A percentile compares a stretch with the other conserved stretches of the same genome.
These are phyloP conservation scores for Corchorus capsularis DNA, from an alignment of 345 rosid species.

Conservation along the genomic window DNA sequence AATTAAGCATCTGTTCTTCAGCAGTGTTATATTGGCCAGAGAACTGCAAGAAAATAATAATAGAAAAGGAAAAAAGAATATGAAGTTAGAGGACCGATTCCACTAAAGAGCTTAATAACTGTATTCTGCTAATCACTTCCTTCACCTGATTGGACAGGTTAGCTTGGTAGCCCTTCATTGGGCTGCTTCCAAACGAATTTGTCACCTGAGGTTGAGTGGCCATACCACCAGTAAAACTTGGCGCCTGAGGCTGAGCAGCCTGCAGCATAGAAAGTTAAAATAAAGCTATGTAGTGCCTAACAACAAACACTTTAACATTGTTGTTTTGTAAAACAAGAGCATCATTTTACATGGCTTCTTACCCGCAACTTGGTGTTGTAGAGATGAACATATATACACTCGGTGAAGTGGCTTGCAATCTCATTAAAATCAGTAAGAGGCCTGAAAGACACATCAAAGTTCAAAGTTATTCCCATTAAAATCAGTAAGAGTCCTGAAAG, in stretches of 20 bases:
- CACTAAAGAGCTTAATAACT: not conserved
- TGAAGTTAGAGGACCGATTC: conserved; percentile 4
- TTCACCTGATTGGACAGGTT: conserved; percentile 61
- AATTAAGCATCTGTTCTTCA: conserved; percentile 36
- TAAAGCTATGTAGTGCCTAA: not conserved
- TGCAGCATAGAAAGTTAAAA: conserved; percentile 30
- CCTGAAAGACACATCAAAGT: conserved; percentile 51
- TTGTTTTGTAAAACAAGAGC: not conserved
- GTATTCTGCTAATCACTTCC: not conserved
- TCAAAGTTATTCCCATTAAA: conserved; percentile 19
- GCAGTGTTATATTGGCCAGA: conserved; percentile 43
- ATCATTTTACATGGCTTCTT: conserved; percentile 31
- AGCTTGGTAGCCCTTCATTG: conserved; percentile 49
- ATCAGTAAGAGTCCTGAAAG: not conserved
- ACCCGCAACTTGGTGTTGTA: conserved; percentile 81
- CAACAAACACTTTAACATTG: not conserved
- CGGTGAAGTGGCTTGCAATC: conserved; percentile 76
- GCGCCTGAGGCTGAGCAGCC: conserved; percentile 59
- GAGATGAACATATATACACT: conserved; percentile 85
- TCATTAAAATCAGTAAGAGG: conserved; percentile 86
- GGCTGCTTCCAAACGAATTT: conserved; percentile 45
- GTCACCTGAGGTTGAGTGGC: conserved; percentile 55
- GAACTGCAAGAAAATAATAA: conserved; percentile 38
- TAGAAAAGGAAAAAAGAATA: not conserved
- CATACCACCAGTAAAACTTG: conserved; percentile 41